Evolutionary conservation across 352 stramenopile genomes (phyloP), one percentile per base, ranked within the genome.

Genomic region (Plasmopara halstedii): DNA sequence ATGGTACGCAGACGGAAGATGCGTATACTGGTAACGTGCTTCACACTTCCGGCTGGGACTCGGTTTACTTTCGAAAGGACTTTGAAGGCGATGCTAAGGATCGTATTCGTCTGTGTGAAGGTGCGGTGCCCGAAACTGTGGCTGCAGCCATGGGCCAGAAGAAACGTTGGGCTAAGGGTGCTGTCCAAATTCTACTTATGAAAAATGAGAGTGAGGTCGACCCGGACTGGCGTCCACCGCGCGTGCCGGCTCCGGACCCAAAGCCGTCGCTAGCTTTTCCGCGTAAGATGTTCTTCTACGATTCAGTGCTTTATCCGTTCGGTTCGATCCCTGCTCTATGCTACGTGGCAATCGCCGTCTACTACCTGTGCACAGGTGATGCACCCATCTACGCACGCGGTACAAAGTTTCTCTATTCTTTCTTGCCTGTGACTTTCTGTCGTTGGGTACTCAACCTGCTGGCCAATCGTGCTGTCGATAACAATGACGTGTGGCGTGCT

Each of bases 211-310:
- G 72, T 36, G 73, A 91, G 54, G 78, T 94, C n/a, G 83, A 94
- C 62, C 83, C 83, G 22, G 80, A 92, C 47, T 94, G 83, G 83
- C 73, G 73, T 55, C 80, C 78, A 33, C 80, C 83, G 56, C 78
- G 76, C 46, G 83, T 92, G 42, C 73, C 80, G 43, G 80, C 80
- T 13, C 83, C 80, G 10, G 80, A 92, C 57, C 77, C 73, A 58
- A 90, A 89, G 73, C 80, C 80, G 38, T 76, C 64, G 45, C 70
- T 92, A 22, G 32, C 65, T 40, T 92, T 94, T 67, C 71, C 78
- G 32, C 83, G 83, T 40, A 89, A 92, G 59, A 86, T 94, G 73
- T 94, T 94, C 60, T 94, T 91, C 67, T 88, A 85, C 66, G 76
- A 94, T 59, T 91, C 76, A 35, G 76, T 89, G 62, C 62, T 94